Conservation (phyloP, 768 basidiomycete genomes). For the Aureoboletus auriporus region DNA sequence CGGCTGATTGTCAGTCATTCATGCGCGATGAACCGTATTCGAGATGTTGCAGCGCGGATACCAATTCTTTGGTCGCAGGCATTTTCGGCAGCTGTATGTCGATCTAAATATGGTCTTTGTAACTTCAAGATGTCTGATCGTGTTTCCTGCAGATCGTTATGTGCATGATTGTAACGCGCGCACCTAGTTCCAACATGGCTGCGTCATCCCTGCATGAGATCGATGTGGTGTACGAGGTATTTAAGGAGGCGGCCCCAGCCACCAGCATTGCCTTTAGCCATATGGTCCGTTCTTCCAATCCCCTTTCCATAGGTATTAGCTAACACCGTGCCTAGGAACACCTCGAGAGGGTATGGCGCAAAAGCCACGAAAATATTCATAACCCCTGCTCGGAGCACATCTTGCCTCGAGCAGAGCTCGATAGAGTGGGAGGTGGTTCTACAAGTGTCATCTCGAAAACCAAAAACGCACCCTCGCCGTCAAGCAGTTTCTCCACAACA, state of each 20-base stretch:
- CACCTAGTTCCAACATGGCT: constrained; percentile 47
- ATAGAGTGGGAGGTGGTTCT: constrained; percentile 49
- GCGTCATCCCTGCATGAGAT: constrained; percentile 46
- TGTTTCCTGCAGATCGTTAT: constrained; percentile 46
- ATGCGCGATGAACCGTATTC: constrained; percentile 37
- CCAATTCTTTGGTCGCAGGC: constrained; percentile 62
- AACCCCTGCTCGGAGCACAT: constrained; percentile 21
- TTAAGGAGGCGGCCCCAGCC: constrained; percentile 42
- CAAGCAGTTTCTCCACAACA: constrained; percentile 2
- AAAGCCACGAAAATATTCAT: constrained; percentile 41
- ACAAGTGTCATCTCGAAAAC: constrained; percentile 39
- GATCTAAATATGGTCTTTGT: not conserved
- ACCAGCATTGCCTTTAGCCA: constrained; percentile 45
- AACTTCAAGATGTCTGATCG: not conserved
- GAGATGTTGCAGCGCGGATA: constrained; percentile 42
- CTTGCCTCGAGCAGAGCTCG: constrained; percentile 45
- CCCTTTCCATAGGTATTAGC: not conserved
- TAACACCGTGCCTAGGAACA: constrained; percentile 30
- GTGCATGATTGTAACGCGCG: constrained; percentile 50
- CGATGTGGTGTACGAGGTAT: constrained; percentile 40
- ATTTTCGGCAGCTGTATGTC: constrained; percentile 59
- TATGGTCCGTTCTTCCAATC: constrained; percentile 31
- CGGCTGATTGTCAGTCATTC: constrained; percentile 50
- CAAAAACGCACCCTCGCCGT: constrained; percentile 2
- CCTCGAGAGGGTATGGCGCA: constrained; percentile 38